Percentiles rank a stretch among this genome's conserved stretches.
These are phyloP conservation scores for Xylaria sp. DNA, from an alignment of 2,329 filamentous ascomycete genomes.

Conservation along the genomic window DNA sequence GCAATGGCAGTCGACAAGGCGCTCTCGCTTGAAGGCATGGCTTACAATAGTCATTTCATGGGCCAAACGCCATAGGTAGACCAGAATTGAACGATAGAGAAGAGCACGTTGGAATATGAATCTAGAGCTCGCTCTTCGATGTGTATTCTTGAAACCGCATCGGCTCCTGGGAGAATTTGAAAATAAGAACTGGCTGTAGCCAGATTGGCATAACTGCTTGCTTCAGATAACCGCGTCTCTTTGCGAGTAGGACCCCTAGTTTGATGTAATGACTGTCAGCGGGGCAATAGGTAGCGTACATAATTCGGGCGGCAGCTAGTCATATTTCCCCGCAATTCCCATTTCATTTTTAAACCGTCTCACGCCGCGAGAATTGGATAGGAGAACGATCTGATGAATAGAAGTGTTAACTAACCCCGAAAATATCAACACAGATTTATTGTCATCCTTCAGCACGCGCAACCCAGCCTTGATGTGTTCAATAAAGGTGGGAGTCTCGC, in stretches of 20 bases:
- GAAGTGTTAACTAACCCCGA: constrained; percentile 63
- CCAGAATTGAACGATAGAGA: constrained; percentile 67
- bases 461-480: constrained; percentile 73
- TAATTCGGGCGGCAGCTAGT: background rate
- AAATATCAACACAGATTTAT: constrained; percentile 65
- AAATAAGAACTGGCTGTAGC: constrained; percentile 55
- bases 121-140: constrained; percentile 78
- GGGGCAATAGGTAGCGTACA: background rate
- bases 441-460: constrained; percentile 53
- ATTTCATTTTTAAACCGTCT: background rate
- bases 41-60: constrained; percentile 65
- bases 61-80: constrained; percentile 62
- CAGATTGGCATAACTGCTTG: constrained; percentile 65
- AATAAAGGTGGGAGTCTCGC: constrained; percentile 81
- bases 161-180: constrained; percentile 40
- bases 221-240: constrained; percentile 64
- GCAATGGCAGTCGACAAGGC: constrained; percentile 70
- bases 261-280: constrained; percentile 7
- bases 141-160: constrained; percentile 49
- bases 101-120: constrained; percentile 84
- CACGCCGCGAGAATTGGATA: background rate
- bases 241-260: constrained; percentile 66
- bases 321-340: background rate
- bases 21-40: constrained; percentile 70
- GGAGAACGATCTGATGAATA: background rate